Evolutionary conservation across 192 early-diverging fungal species (phyloP).

Genomic region (Haplosporangium gracile): DNA sequence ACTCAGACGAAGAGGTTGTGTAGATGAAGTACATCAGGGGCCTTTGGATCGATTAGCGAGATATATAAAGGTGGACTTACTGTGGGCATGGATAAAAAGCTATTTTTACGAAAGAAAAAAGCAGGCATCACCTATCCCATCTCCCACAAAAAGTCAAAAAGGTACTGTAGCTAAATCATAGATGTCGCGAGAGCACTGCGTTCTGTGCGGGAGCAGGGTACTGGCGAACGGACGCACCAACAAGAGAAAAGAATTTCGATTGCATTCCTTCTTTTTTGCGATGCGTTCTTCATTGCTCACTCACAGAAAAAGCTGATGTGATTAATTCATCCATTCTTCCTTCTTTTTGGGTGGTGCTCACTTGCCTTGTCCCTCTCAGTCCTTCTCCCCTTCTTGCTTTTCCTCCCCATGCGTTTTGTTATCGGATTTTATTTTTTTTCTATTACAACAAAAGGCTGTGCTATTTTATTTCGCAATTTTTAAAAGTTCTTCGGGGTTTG

Average conservation of each 20-base stretch:
- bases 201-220: not conserved
- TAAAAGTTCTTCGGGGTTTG: not conserved
- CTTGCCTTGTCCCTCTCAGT: no score
- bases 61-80: not conserved
- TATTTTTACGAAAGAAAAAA: not conserved
- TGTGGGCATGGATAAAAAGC: not conserved
- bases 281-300: not conserved
- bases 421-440: no score
- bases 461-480: no score
- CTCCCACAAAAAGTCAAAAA: not conserved
- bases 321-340: no score
- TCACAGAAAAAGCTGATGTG: no score
- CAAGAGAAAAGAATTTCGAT: not conserved
- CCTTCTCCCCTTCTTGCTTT: no score
- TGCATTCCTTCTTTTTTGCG: not conserved
- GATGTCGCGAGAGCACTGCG: not conserved
- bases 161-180: not conserved
- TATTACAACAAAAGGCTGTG: no score
- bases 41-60: not conserved
- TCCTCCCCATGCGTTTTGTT: no score
- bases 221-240: not conserved
- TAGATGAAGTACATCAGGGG: not conserved
- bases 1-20: not conserved
- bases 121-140: not conserved
- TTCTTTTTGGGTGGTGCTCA: no score